Evolutionary conservation across 192 early-diverging fungal genomes (phyloP), one percentile per base, ranked within the genome.

Genomic region (Podila verticillata): DNA sequence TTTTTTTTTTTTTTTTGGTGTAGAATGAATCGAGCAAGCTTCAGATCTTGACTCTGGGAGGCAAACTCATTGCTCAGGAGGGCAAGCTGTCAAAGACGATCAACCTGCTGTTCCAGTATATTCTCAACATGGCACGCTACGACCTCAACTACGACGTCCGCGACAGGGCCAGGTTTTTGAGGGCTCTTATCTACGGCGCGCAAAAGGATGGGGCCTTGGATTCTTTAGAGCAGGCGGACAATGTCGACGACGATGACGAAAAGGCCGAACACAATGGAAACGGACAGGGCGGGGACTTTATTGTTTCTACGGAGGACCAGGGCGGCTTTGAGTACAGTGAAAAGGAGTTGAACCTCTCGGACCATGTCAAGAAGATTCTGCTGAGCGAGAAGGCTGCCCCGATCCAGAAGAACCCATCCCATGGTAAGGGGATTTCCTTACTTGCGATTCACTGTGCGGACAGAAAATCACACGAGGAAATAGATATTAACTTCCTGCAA

Each of bases 111-210:
- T 88, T 92, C 48, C 86, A 91, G 54, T 95, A 96, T 81, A 74
- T 95, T 32, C 89, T 97, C 56, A 91, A 95, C 47, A 81, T 99
- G 66, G 96, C 96, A 2, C 84, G 93, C n/a, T 98, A 92, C 72
- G 98, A 99, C 81, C 81, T 89, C 22, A 87, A 92, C 72, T 97
- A 93, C 67, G 95, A 96, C 72, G 91, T 98, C 4, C 87, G 98
- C 26, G 98, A 99, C 68, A 90, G 96, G 15, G 93, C 94, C 12
- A 82, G 98, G 51, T 88, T 95, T 61, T 80, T 95, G 24, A 87
- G 88, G 51, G 87, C 74, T 13, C 71, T 93, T 20, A 82, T 90
- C n/a, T 71, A 74, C 67, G 64, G 84, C 7, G 22, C 61, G 36
- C 61, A 56, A 35, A 54, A 66, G 57, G 30, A 56, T 62, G 48